Evolutionary conservation across 352 stramenopile genomes (phyloP), one percentile per base, ranked within the genome.

Genomic region (Globisporangium alternatum): DNA sequence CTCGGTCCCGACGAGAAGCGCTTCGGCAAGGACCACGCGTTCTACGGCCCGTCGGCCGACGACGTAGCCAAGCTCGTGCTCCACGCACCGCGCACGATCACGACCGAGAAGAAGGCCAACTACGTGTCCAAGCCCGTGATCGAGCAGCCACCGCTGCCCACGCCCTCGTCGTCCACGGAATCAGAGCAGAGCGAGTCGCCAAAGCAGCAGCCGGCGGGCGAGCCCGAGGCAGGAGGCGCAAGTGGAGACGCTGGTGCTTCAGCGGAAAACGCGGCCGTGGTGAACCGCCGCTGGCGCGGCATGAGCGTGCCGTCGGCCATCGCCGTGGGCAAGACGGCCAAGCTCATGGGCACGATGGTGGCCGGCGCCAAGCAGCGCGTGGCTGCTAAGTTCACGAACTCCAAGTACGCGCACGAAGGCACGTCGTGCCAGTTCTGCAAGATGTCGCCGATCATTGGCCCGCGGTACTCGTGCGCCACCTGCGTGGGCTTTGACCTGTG

Each of bases 401-500:
- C 64, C 57, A 93, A 93, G 67, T 80, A 76, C 70, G 75, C 72
- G 49, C 85, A 93, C 70, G 81, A 90, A 58, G 83, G 83, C 52
- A 89, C 85, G 43, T 86, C 74, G 54, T 94, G 86, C 67, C 81
- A 91, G 69, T 86, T 91, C 69, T 95, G 86, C 63, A 90, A 92
- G 67, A 76, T 80, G 57, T 74, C 80, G 15, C 86, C 86, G 12
- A 91, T 95, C 61, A 78, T 92, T 12, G 86, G 86, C n/a, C 65
- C 75, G 33, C 83, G 82, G 5, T 95, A 85, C 66, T 83, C 82
- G 48, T 95, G 86, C 51, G 62, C 71, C 15, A 93, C 81, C 30
- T 95, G 86, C 54, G 86, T 92, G n/a, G 82, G 81, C 61, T 91
- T 90, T 41, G 83, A 93, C 62, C 65, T 95, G 58, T 95, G 86